Conservation (phyloP, 2,329 filamentous ascomycete species). For the Alternaria sp. region DNA sequence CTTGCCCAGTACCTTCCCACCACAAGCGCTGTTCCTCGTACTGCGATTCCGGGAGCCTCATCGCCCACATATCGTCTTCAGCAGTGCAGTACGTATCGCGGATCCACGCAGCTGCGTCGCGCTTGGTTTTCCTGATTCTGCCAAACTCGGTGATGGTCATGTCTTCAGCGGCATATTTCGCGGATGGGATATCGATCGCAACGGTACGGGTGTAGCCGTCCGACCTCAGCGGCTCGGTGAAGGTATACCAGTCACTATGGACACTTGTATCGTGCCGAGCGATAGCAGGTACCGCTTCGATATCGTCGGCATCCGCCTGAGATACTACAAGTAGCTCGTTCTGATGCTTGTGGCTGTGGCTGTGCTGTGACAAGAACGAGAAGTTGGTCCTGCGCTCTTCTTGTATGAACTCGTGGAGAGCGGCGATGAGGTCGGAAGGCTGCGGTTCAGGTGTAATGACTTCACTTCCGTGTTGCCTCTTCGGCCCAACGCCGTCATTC, state of each 20-base stretch:
- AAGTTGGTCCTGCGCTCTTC: conserved; percentile 20
- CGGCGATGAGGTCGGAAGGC: conserved; percentile 3
- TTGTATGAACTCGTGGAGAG: conserved; percentile 14
- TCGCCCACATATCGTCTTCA: background rate
- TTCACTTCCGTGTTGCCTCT: background rate
- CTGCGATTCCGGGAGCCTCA: conserved; percentile 11
- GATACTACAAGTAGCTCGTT: conserved; percentile 12
- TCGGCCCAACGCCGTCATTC: background rate
- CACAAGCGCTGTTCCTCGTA: conserved; percentile 19
- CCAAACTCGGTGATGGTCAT: background rate
- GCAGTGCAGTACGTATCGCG: conserved; percentile 14
- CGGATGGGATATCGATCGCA: background rate
- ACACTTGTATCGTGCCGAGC: background rate
- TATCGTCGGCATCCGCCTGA: background rate
- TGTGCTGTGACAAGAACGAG: conserved; percentile 17
- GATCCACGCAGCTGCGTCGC: conserved; percentile 12
- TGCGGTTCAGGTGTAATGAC: background rate
- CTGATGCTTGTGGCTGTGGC: conserved; percentile 12
- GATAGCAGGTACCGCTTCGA: background rate
- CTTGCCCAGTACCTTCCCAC: conserved; percentile 19
- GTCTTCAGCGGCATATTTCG: background rate
- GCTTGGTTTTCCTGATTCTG: background rate
- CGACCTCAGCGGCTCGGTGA: conserved; percentile 1
- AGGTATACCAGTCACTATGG: conserved; percentile 11
- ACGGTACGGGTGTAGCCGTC: background rate